A percentile compares a stretch with the other conserved stretches of the same genome.
These are phyloP conservation scores for Candida sp. DNA, from an alignment of 1,139 yeast species.

Conservation along the genomic window DNA sequence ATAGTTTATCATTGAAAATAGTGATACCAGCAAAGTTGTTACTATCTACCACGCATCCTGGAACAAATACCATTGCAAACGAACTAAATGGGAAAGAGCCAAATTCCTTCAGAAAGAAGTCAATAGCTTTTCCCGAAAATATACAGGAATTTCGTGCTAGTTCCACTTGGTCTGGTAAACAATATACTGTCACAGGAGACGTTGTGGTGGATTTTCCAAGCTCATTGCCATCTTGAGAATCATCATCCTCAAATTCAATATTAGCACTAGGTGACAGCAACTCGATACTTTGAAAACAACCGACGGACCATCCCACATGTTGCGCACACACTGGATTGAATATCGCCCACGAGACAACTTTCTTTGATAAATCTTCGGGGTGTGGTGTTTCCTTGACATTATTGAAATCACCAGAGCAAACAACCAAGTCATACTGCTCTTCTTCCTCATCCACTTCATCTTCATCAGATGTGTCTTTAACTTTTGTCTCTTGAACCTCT, in stretches of 20 bases:
- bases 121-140: conserved; percentile 74
- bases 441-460: conserved; percentile 45
- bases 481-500: conserved; percentile 16
- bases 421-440: conserved; percentile 56
- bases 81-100: conserved; percentile 93
- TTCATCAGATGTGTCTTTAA: conserved; percentile 12
- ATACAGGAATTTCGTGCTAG: conserved; percentile 74
- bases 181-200: conserved; percentile 55
- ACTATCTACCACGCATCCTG: conserved; percentile 32
- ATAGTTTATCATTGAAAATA: conserved; percentile 55
- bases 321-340: conserved; percentile 90
- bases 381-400: conserved; percentile 48
- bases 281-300: conserved; percentile 69
- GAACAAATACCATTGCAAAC: conserved; percentile 73
- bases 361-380: conserved; percentile 63
- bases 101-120: conserved; percentile 80
- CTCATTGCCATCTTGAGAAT: conserved; percentile 30
- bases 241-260: conserved; percentile 35
- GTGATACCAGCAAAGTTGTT: conserved; percentile 79
- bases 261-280: conserved; percentile 35
- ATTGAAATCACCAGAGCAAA: conserved; percentile 72
- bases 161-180: conserved; percentile 52
- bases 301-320: conserved; percentile 95
- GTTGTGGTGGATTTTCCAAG: conserved; percentile 35
- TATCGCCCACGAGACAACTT: conserved; percentile 74